Base-by-base conservation (phyloP, 129 eudicot species). In the Flaveria linearis region DNA sequence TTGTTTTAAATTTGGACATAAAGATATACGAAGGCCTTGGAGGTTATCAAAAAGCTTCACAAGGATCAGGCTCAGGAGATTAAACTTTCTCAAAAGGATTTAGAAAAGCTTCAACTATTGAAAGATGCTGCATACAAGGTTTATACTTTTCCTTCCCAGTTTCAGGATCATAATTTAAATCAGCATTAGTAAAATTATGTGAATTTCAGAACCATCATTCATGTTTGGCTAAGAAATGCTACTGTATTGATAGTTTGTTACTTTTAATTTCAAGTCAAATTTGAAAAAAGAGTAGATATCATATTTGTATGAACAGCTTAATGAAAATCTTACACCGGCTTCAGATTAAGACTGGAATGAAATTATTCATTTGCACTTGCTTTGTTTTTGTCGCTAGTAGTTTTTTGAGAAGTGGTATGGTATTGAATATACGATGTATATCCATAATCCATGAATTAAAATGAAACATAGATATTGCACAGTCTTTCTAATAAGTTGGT, bases 41-140 rank as follows among this genome's bases (percentile, higher is more conserved):
- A 94, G 90, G 86, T 91, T 41, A 94, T 94, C 41, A 94, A 94
- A 78, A 94, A 94, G 86, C 98, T 94, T 79, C 97, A 94, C 85
- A 94, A 89, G 86, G 98, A 94, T 82, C 97, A 94, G 86, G 91
- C 90, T 28, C 96, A 85, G 75, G 98, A 94, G 80, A 91, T 94
- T 61, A 94, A 94, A 85, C 76, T 93, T 64, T 87, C 80, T 78
- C 92, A 91, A 85, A 87, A 91, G 81, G 91, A 88, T 76, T 45
- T 91, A 86, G 98, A 91, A 81, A 86, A 91, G 84, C 93, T 94
- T 79, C 97, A 91, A 70, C 82, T 86, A 3, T 72, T 91, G 72
- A 93, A 91, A 83, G 96, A 93, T 87, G 91, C 96, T 81, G 97
- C 97, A 42, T 87, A 69, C 84, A 88, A 93, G 98, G 98, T 93